Base-by-base conservation (phyloP, 345 rosid genomes). In the Eutrema japonicum region DNA sequence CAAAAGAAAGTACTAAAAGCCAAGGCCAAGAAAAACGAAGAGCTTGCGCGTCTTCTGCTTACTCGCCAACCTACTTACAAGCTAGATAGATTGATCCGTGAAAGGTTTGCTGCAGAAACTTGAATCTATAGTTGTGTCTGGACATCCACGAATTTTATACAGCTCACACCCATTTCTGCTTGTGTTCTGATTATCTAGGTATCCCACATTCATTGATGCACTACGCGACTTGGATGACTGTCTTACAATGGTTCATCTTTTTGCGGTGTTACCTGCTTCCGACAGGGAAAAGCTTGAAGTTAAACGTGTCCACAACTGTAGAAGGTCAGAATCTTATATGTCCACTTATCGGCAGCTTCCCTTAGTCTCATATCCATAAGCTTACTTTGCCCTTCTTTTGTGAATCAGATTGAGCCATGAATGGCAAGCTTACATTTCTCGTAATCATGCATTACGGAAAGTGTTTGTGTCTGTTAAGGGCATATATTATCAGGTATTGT, bases 211-310 rank as follows among this genome's bases (percentile, higher is more conserved):
- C 66, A 68, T 89, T 57, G 97, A 92, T 80, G 96, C 97, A 6
- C 86, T 95, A 8, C 86, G 99, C 51, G 99, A 95, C 80, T 85
- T 95, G 87, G 99, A 92, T 78, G 99, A 92, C 66, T 87, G 96
- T 76, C 92, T 95, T 35, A 85, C 97, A 0, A 80, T 90, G 96
- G 92, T 95, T 66, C 96, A 90, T 79, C 97, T 92, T 42, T 95
- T 95, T 81, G 99, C 98, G 11, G 92, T 84, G 27, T 82, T 95
- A 54, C 97, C 98, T 69, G 97, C 94, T 27, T 72, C 82, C 47
- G 89, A 95, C 73, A 87, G 92, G 83, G 78, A 85, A 70, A 95
- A 86, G 36, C 85, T 92, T 56, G 89, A 90, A 64, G 94, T 83
- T 41, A 88, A 86, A 80, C 84, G 88, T 14, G 80, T 90, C 38